These are phyloP conservation scores for Penicillium sp. DNA, from an alignment of 2,329 filamentous ascomycete species.

Conservation along the genomic window DNA sequence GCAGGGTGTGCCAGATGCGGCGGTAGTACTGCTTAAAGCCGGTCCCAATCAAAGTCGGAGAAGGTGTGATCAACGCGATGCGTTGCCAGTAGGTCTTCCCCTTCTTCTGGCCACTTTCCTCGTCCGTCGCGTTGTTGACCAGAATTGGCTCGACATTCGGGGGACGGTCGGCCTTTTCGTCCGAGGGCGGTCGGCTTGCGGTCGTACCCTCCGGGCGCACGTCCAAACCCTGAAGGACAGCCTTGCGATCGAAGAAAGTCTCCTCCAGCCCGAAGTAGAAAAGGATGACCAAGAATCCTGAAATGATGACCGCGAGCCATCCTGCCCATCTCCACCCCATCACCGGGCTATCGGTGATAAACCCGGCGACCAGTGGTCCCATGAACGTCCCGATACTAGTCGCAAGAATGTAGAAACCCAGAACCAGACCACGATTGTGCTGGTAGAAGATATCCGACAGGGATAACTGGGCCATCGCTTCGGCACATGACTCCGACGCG, in stretches of 20 bases:
- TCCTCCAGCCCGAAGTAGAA: constrained; percentile 57
- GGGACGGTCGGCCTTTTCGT: constrained; percentile 4
- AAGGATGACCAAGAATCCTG: constrained; percentile 48
- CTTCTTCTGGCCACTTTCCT: constrained; percentile 21
- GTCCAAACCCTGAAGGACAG: constrained; percentile 6
- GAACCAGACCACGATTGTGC: constrained; percentile 55
- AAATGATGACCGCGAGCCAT: constrained; percentile 53
- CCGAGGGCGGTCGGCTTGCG: neutral
- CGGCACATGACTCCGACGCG: constrained; percentile 57
- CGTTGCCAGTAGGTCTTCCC: constrained; percentile 56
- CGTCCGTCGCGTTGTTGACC: neutral
- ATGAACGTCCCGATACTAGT: constrained; percentile 59
- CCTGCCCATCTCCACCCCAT: constrained; percentile 59
- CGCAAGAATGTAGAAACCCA: constrained; percentile 57
- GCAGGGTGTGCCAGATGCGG: constrained; percentile 56
- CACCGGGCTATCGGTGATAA: constrained; percentile 45
- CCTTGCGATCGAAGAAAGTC: constrained; percentile 37
- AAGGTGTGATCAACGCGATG: constrained; percentile 57
- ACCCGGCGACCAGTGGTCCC: constrained; percentile 55
- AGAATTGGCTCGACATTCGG: neutral
- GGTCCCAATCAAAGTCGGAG: constrained; percentile 54
- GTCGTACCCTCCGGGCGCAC: neutral
- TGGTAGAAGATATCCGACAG: constrained; percentile 60
- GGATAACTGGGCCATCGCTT: constrained; percentile 59
- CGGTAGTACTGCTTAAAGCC: constrained; percentile 56